A percentile compares a stretch with the other conserved stretches of the same genome.
Evolutionary conservation across 768 basidiomycete genomes (phyloP).

Genomic region (Leccinum disarticulatum): DNA sequence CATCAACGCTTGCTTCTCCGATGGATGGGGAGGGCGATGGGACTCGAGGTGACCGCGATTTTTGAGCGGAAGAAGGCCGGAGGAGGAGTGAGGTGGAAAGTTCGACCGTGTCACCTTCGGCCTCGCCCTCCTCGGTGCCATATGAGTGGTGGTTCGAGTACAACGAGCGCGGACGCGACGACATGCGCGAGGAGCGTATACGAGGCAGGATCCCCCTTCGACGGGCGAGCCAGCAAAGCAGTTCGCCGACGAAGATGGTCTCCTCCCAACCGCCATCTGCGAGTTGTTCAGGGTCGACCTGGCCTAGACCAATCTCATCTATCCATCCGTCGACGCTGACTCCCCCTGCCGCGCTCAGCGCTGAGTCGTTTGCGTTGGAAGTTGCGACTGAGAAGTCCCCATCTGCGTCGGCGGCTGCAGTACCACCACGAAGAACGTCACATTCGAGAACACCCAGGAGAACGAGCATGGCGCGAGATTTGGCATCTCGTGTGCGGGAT

Average conservation of each 20-base stretch:
- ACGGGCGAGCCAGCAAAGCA: slow-evolving; percentile 69
- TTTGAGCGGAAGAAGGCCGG: slow-evolving; percentile 17
- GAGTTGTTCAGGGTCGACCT: slow-evolving; percentile 62
- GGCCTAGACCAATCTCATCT: slow-evolving; percentile 61
- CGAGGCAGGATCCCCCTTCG: slow-evolving; percentile 37
- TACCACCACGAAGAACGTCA: slow-evolving; percentile 57
- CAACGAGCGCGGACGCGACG: slow-evolving; percentile 14
- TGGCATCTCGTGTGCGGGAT: slow-evolving; percentile 38
- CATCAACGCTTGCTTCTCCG: background rate
- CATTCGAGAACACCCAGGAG: slow-evolving; percentile 72
- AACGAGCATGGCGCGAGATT: slow-evolving; percentile 68
- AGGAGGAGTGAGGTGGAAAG: slow-evolving; percentile 29
- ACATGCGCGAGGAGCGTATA: slow-evolving; percentile 1
- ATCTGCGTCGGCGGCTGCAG: slow-evolving; percentile 21
- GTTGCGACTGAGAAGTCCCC: slow-evolving; percentile 6
- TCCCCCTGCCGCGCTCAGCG: slow-evolving; percentile 15
- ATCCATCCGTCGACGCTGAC: slow-evolving; percentile 33
- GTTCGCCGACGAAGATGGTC: slow-evolving; percentile 60
- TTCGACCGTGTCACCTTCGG: slow-evolving; percentile 13
- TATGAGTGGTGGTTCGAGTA: slow-evolving; percentile 23
- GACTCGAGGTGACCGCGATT: background rate
- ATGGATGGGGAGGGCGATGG: background rate
- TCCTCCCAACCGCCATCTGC: slow-evolving; percentile 68
- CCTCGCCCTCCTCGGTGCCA: slow-evolving; percentile 17
- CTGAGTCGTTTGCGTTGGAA: slow-evolving; percentile 31